Percentiles rank a stretch among this genome's conserved stretches.
Evolutionary conservation across 2,329 filamentous ascomycete genomes (phyloP).

Genomic region (Exserohilum rostratum): DNA sequence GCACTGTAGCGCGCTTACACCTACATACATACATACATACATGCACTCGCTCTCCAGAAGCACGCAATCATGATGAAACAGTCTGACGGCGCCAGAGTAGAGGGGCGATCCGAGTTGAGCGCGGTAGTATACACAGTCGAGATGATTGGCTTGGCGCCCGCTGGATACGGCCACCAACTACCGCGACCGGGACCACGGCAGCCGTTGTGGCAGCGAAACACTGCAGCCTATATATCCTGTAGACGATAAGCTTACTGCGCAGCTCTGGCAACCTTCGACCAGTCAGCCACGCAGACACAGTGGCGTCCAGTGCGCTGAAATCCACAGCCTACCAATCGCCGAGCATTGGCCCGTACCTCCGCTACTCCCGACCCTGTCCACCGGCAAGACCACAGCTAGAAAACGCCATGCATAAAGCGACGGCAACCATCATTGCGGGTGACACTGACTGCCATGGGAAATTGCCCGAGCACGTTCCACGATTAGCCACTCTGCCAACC

Average conservation of each 20-base stretch:
- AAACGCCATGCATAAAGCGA: not conserved
- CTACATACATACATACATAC: too few relatives aligned
- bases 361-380: not conserved
- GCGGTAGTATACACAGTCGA: not conserved
- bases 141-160: not conserved
- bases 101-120: not conserved
- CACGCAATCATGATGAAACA: not conserved
- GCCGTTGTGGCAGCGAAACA: too few relatives aligned
- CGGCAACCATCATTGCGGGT: not conserved
- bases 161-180: not conserved
- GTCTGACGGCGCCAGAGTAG: not conserved
- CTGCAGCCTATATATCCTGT: not conserved
- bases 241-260: not conserved
- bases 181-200: too few relatives aligned
- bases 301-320: conserved; percentile 3
- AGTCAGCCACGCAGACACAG: conserved; percentile 1
- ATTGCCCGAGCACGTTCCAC: not conserved
- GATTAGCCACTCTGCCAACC: not conserved
- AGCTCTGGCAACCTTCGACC: not conserved
- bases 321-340: not conserved
- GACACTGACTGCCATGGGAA: not conserved
- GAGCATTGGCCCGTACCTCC: not conserved
- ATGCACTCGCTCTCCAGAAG: not conserved
- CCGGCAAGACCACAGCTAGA: not conserved
- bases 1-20: too few relatives aligned